Evolutionary conservation across 2,329 filamentous ascomycete genomes (phyloP), one percentile per base, ranked within the genome.

Genomic region (Penicillium sp.): DNA sequence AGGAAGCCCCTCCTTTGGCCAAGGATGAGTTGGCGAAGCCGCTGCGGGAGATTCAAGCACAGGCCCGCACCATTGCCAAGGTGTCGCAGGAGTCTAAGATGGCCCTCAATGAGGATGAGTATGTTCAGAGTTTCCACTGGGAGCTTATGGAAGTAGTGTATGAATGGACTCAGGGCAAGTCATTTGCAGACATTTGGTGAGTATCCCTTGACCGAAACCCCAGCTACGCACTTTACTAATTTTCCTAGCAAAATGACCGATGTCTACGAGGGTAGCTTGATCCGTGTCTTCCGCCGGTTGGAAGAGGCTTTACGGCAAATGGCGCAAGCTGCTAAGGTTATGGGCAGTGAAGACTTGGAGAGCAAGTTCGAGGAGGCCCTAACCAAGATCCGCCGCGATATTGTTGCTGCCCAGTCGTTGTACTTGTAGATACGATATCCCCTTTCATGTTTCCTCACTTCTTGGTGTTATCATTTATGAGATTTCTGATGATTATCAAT

Each of bases 131-230:
- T 42, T 87, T 99, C 75, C 95, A 96, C 75, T 91, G 84, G 77
- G 86, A 97, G 75, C 77, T 99, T 42, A 97, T 99, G 92, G 92
- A 96, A 66, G 93, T 95, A 30, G 91, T 99, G 3, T 88, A 85
- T 64, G 81, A 87, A 5, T 99, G 93, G 93, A 86, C 89, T 4
- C 87, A 93, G 59, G 93, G 92, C 41, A 87, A 87, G 60, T 84
- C 88, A 0, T 99, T 99, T 75, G 83, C 88, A 0, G 85, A 95
- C 61, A 96, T 99, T 55, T 97, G 93, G 92, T 95, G 82, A 66
- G 89, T 81, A 49, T 28, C 22, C 49, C 30, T 19, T 29, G 25
- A 19, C 34, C 19, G 3, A 29, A 34, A 50, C 41, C 50, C 34
- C 29, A 16, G 25, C 28, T 16, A 39, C 40, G 33, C 31, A 25